Conservation (phyloP, 768 basidiomycete genomes). For the Boletellus ananas region DNA sequence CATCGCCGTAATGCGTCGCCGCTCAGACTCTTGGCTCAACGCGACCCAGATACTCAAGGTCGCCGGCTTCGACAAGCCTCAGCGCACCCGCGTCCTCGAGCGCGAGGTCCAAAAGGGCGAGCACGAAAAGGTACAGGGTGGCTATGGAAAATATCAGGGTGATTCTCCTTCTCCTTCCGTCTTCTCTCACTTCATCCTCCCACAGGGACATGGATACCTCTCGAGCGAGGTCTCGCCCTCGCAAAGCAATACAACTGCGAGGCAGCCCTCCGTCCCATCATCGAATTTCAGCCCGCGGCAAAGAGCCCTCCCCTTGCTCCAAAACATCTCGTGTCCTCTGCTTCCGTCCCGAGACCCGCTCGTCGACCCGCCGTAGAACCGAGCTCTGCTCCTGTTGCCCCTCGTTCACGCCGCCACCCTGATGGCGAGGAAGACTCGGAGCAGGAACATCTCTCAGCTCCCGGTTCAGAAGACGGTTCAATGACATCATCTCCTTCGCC, state of each 20-base stretch:
- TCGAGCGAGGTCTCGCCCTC: slow-evolving; percentile 80
- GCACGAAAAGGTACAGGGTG: slow-evolving; percentile 99
- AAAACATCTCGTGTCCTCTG: slow-evolving; percentile 81
- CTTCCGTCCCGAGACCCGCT: slow-evolving; percentile 39
- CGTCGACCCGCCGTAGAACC: slow-evolving; percentile 29
- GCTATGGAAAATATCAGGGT: slow-evolving; percentile 99
- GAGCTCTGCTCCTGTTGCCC: slow-evolving; percentile 32
- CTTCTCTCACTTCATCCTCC: not conserved
- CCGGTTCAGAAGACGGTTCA: slow-evolving; percentile 81
- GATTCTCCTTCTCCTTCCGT: slow-evolving; percentile 22
- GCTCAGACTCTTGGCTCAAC: slow-evolving; percentile 96
- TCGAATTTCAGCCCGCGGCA: slow-evolving; percentile 87
- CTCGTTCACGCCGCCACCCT: slow-evolving; percentile 56
- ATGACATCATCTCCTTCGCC: slow-evolving; percentile 89
- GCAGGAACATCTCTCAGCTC: slow-evolving; percentile 59
- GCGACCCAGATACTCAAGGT: slow-evolving; percentile 99
- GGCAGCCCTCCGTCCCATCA: slow-evolving; percentile 79
- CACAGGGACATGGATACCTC: slow-evolving; percentile 96
- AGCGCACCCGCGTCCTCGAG: slow-evolving; percentile 94
- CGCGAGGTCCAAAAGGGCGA: slow-evolving; percentile 98
- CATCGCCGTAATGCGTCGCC: slow-evolving; percentile 96
- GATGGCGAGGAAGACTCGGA: slow-evolving; percentile 57
- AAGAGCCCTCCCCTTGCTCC: slow-evolving; percentile 94
- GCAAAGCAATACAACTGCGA: slow-evolving; percentile 95
- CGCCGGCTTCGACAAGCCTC: slow-evolving; percentile 98